Base-by-base conservation (phyloP, 1,139 yeast genomes). In the Candida sp. region DNA sequence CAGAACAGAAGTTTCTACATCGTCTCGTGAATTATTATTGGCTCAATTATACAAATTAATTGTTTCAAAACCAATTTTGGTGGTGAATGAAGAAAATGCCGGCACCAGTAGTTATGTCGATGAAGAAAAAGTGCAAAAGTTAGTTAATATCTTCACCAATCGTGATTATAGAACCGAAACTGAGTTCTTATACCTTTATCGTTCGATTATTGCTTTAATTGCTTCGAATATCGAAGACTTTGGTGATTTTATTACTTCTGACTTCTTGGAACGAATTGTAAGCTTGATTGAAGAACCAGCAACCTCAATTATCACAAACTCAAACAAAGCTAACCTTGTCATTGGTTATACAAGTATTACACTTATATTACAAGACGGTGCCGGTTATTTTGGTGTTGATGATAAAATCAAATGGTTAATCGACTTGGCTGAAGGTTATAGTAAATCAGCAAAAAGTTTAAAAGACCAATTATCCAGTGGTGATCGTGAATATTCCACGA, bases 161-260 rank as follows among this genome's bases (percentile, higher is more conserved):
- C 60, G 68, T 3, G 66, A 71, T 47, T 72, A 61, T 50, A 57
- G 79, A 39, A 64, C 79, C 4, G 61, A 67, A 23, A 62, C 64
- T 39, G 82, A 77, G 52, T 73, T 73, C 49, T 58, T 71, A 41
- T 61, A 73, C 39, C 60, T 75, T 30, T 66, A 60, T 52, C 63
- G 80, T 48, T 64, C 77, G n/a, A 48, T 69, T 15, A 61, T 72
- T 36, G 73, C 77, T 1, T 64, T 78, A 41, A 59, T 73, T 22
- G 66, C 66, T 21, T 70, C 79, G 45, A 79, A 78, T 51, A 65
- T 76, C 22, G 82, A 79, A 45, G 82, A 78, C 44, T 75, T 75
- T 50, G 75, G 81, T 12, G 65, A 64, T n/a, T 61, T 73, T 44
- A 70, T 70, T 4, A 62, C 75, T 35, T 63, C 68, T 4, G 75